Conservation (phyloP, 164 flowering plant genomes). For the Stephania japonica region DNA sequence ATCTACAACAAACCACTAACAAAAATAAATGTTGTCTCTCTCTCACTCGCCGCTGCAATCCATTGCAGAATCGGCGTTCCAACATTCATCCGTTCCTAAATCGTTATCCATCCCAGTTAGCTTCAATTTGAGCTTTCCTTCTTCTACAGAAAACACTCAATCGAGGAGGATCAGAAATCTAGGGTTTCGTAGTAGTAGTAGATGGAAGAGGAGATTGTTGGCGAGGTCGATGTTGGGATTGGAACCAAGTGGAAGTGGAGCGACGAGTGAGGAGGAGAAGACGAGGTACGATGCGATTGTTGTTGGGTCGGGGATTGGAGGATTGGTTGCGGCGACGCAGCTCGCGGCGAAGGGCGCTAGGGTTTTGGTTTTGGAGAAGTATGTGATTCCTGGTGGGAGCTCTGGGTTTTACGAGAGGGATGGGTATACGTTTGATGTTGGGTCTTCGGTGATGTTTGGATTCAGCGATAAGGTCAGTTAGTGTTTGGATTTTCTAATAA, state of each 20-base stretch:
- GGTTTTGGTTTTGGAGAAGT: constrained; percentile 94
- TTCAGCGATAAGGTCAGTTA: constrained; percentile 80
- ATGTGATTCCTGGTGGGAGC: constrained; percentile 98
- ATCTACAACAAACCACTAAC: background rate
- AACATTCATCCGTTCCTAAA: constrained; percentile 3
- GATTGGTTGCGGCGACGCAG: constrained; percentile 93
- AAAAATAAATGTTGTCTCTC: background rate
- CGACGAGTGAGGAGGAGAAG: constrained; percentile 14
- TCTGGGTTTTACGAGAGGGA: constrained; percentile 82
- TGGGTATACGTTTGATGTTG: constrained; percentile 92
- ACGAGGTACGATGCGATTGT: constrained; percentile 79
- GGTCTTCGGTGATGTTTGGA: constrained; percentile 99
- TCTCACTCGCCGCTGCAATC: background rate
- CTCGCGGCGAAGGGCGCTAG: constrained; percentile 87
- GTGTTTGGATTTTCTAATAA: no score
- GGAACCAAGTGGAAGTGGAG: constrained; percentile 23
- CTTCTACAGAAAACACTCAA: background rate
- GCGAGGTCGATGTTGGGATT: constrained; percentile 31
- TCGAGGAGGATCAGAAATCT: background rate
- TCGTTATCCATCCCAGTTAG: background rate
- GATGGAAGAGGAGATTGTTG: constrained; percentile 9
- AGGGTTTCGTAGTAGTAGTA: background rate
- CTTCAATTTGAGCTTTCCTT: background rate
- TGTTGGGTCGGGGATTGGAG: constrained; percentile 97
- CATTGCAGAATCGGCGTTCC: constrained; percentile 15